Conservation (phyloP, 495 filamentous ascomycete species). For the Annulohypoxylon nitens region DNA sequence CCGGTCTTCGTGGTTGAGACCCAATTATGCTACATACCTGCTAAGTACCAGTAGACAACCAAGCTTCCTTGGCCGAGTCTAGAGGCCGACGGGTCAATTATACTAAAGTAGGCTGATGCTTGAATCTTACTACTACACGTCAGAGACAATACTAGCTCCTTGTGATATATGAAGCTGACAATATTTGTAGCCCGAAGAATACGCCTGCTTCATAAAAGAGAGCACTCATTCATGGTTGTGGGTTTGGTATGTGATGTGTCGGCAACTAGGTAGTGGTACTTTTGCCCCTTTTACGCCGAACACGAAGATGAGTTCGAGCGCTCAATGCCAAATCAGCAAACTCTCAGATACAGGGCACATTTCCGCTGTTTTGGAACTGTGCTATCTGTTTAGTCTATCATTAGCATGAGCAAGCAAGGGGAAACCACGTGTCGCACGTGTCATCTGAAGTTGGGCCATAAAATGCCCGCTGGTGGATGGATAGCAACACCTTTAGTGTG, state of each 20-base stretch:
- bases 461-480: not conserved
- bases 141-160: not conserved
- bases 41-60: not conserved
- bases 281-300: not conserved
- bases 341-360: not conserved
- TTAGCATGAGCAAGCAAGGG: not conserved
- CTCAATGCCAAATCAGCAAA: not conserved
- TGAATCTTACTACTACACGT: not conserved
- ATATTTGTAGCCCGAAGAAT: not conserved
- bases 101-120: not conserved
- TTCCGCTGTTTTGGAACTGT: not conserved
- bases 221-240: not conserved
- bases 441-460: conserved; percentile 2
- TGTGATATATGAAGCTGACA: not conserved
- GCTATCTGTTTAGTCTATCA: not conserved
- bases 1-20: not conserved
- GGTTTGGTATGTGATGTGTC: not conserved
- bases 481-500: not conserved
- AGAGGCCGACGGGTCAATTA: not conserved
- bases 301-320: not conserved
- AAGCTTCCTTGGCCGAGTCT: not conserved
- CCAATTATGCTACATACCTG: not conserved
- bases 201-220: not conserved
- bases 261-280: not conserved
- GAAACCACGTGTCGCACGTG: not conserved